These are phyloP conservation scores for Erythrophleum ivorense DNA, from an alignment of 331 rosid species.

Conservation along the genomic window DNA sequence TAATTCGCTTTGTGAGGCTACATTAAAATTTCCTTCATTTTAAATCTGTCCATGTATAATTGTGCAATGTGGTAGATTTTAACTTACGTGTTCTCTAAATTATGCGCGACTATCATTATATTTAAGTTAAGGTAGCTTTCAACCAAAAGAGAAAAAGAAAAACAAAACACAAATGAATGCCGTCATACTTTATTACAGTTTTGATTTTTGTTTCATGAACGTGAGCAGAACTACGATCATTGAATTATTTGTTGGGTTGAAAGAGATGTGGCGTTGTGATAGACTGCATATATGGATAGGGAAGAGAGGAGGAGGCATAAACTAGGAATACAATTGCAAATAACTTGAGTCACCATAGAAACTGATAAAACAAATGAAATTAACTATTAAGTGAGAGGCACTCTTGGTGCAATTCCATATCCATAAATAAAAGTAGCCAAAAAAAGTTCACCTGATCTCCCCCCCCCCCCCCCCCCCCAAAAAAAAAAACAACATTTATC, in stretches of 20 bases:
- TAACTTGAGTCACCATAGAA: slow-evolving; percentile 31
- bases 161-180: background rate
- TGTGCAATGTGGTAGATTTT: too few relatives aligned
- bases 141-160: background rate
- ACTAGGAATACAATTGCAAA: slow-evolving; percentile 16
- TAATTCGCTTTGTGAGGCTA: too few relatives aligned
- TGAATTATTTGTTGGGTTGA: background rate
- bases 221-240: background rate
- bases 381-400: slow-evolving; percentile 27
- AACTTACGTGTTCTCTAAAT: background rate
- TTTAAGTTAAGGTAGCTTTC: background rate
- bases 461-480: too few relatives aligned
- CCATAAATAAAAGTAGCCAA: slow-evolving; percentile 37
- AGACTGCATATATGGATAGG: background rate
- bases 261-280: background rate
- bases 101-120: background rate
- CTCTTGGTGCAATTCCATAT: slow-evolving; percentile 38
- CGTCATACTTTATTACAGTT: background rate
- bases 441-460: background rate
- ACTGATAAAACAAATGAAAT: slow-evolving; percentile 35
- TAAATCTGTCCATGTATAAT: too few relatives aligned
- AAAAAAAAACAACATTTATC: background rate
- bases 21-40: too few relatives aligned
- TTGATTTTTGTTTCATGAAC: background rate
- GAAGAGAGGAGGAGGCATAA: background rate